Evolutionary conservation across 768 basidiomycete species (phyloP).

Genomic region (Aureoboletus auriporus): DNA sequence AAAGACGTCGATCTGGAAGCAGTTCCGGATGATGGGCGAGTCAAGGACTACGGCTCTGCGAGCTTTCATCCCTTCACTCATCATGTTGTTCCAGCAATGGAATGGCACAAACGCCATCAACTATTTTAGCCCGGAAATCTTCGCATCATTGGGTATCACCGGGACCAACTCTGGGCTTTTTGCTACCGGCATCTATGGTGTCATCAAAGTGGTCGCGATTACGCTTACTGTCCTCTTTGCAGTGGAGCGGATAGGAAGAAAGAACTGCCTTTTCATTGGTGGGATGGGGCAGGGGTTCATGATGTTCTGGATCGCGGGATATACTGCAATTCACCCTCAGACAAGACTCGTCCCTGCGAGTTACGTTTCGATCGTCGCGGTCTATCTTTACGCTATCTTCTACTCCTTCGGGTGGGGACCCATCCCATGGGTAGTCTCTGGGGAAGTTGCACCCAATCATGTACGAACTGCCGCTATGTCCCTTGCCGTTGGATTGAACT

Average conservation of each 20-base stretch:
- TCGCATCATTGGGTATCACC: slow-evolving; percentile 43
- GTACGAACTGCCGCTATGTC: slow-evolving; percentile 26
- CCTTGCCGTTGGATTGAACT: slow-evolving; percentile 30
- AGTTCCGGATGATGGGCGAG: slow-evolving; percentile 37
- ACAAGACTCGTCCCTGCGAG: slow-evolving; percentile 27
- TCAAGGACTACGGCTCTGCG: slow-evolving; percentile 27
- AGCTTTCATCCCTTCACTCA: slow-evolving; percentile 42
- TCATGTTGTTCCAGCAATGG: slow-evolving; percentile 48
- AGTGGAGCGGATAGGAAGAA: slow-evolving; percentile 46
- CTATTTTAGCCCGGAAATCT: slow-evolving; percentile 51
- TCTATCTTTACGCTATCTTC: slow-evolving; percentile 36
- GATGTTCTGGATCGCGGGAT: slow-evolving; percentile 40
- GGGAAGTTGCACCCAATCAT: slow-evolving; percentile 26
- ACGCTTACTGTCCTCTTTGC: slow-evolving; percentile 39
- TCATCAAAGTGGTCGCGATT: slow-evolving; percentile 41
- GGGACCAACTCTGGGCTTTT: slow-evolving; percentile 42
- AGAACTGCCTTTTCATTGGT: slow-evolving; percentile 45
- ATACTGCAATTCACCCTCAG: slow-evolving; percentile 29
- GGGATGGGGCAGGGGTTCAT: slow-evolving; percentile 42
- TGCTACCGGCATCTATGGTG: slow-evolving; percentile 44
- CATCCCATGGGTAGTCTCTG: slow-evolving; percentile 28
- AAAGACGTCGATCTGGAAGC: slow-evolving; percentile 29
- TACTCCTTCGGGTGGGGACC: slow-evolving; percentile 32
- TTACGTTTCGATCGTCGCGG: slow-evolving; percentile 36
- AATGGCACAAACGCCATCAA: slow-evolving; percentile 55